Evolutionary conservation across 208 protist species (phyloP).

Genomic region (Sergeia podlipaevii): DNA sequence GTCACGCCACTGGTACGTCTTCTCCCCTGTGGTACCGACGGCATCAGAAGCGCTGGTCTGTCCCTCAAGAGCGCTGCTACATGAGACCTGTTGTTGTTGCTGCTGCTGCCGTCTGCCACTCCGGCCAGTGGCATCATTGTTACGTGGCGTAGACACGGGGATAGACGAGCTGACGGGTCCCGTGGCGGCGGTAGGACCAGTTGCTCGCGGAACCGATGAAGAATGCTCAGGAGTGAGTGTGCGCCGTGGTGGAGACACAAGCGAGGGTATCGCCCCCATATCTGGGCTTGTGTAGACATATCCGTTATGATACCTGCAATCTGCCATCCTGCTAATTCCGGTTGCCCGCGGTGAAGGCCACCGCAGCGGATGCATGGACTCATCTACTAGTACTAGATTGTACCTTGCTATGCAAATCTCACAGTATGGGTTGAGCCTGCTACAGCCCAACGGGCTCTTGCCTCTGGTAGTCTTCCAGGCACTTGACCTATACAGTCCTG

Average conservation of each 20-base stretch:
- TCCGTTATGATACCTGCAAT: conserved; percentile 38
- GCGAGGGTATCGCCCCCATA: not conserved
- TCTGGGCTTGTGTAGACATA: conserved; percentile 27
- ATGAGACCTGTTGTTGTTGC: too few relatives aligned
- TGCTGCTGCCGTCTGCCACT: too few relatives aligned
- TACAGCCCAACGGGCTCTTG: conserved; percentile 50
- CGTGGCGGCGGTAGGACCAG: not conserved
- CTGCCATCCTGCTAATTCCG: conserved; percentile 25
- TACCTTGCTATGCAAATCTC: conserved; percentile 57
- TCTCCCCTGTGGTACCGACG: too few relatives aligned
- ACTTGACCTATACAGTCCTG: not conserved
- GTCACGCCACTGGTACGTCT: too few relatives aligned
- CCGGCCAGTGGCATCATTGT: too few relatives aligned
- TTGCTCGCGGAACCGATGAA: not conserved
- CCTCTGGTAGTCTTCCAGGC: conserved; percentile 1
- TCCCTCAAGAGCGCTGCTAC: too few relatives aligned
- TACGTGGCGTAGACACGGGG: not conserved
- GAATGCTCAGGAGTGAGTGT: not conserved
- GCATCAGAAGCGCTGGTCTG: too few relatives aligned
- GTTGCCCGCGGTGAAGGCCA: conserved; percentile 24
- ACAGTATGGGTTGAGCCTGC: conserved; percentile 85
- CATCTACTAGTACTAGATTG: conserved; percentile 72
- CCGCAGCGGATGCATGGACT: conserved; percentile 44
- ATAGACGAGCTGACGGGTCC: not conserved
- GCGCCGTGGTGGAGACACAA: not conserved